Evolutionary conservation across 2,329 filamentous ascomycete species (phyloP).

Genomic region (Diaporthe caulivora): DNA sequence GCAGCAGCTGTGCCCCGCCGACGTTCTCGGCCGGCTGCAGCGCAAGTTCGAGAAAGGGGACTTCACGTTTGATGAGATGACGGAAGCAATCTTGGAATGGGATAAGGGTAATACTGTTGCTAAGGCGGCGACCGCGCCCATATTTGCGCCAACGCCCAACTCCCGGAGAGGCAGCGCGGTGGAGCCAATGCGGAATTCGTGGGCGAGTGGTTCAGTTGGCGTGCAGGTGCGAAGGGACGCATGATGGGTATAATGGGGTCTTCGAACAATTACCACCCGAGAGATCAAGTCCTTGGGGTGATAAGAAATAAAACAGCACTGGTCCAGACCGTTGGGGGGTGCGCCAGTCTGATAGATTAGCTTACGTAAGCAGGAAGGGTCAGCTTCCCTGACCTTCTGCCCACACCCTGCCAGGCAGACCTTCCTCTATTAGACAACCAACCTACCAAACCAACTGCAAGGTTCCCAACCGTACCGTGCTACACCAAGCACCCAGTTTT

Average conservation of each 20-base stretch:
- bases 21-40: not conserved
- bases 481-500: not conserved
- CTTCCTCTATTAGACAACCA: no score
- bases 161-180: not conserved
- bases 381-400: no score
- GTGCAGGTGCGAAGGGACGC: not conserved
- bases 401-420: no score
- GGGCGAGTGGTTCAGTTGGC: not conserved
- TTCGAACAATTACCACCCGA: not conserved
- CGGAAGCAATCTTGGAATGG: not conserved
- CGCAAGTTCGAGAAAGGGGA: slow-evolving; percentile 5
- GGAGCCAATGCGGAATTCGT: slow-evolving; percentile 11
- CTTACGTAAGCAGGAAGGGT: no score
- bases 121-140: not conserved
- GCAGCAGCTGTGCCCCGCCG: not conserved
- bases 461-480: no score
- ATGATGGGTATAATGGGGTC: not conserved
- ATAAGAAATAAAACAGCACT: no score
- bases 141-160: not conserved
- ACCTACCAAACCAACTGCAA: no score
- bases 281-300: no score
- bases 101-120: not conserved
- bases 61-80: not conserved
- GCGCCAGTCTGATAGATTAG: no score
- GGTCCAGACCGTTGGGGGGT: no score